Conservation (phyloP, 2,329 filamentous ascomycete species). For the Epichloe gansuensis region DNA sequence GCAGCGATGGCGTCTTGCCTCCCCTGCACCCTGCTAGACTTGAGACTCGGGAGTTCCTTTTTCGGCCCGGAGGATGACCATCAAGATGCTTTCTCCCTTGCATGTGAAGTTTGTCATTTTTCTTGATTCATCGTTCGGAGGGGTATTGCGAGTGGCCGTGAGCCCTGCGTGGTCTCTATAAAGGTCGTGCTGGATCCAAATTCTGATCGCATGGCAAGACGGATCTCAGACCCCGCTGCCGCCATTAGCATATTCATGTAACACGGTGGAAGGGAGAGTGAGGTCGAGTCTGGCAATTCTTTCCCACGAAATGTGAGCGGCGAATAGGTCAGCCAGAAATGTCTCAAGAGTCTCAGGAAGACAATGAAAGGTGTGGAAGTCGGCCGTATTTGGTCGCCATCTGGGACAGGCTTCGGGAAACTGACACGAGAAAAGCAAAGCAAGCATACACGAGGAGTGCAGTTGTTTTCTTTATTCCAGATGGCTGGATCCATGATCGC, state of each 20-base stretch:
- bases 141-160: no score
- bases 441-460: not conserved
- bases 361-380: not conserved
- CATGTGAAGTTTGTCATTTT: not conserved
- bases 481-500: not conserved
- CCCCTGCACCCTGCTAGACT: not conserved
- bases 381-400: not conserved
- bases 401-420: no score
- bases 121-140: no score
- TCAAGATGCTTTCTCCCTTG: slow-evolving; percentile 4
- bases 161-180: no score
- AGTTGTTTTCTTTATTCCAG: not conserved
- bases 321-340: not conserved
- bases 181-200: no score
- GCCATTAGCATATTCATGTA: no score
- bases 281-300: no score
- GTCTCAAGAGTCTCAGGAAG: not conserved
- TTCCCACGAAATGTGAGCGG: no score
- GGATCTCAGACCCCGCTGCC: no score
- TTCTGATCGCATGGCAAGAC: no score
- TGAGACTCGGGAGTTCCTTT: slow-evolving; percentile 3
- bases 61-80: not conserved
- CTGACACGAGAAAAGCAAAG: not conserved
- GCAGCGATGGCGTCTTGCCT: not conserved
- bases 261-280: no score